Percentiles rank a stretch among this genome's conserved stretches.
These are phyloP conservation scores for Azolla pinnata DNA, from an alignment of 75 land plant species.

Conservation along the genomic window DNA sequence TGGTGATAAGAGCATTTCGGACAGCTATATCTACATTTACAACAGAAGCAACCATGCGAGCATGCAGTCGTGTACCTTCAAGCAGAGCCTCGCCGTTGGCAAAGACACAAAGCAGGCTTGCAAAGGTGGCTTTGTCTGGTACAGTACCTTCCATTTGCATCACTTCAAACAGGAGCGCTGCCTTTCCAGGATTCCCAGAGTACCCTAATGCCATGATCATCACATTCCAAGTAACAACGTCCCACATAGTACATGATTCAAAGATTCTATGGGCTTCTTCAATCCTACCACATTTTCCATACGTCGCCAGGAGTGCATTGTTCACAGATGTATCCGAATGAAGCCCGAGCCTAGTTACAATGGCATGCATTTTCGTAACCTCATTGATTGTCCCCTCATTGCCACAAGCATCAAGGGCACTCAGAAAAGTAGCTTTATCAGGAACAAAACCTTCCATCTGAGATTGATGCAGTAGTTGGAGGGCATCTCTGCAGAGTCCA, in stretches of 20 bases:
- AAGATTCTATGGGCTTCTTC: not conserved
- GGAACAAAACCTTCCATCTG: not conserved
- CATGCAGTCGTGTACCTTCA: slow-evolving; percentile 38
- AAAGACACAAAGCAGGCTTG: slow-evolving; percentile 31
- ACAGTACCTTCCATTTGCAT: slow-evolving; percentile 25
- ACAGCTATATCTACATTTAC: slow-evolving; percentile 23
- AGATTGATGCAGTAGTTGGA: not conserved
- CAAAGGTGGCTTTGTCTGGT: slow-evolving; percentile 43
- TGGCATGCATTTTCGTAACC: not conserved
- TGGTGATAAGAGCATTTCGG: slow-evolving; percentile 51
- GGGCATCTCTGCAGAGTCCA: not conserved
- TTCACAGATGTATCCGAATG: not conserved
- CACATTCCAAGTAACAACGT: slow-evolving; percentile 52
- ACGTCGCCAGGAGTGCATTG: slow-evolving; percentile 10
- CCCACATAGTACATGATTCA: not conserved
- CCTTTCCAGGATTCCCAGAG: slow-evolving; percentile 24
- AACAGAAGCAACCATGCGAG: slow-evolving; percentile 24
- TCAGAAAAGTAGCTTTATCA: slow-evolving; percentile 2
- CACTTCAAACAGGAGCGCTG: slow-evolving; percentile 22
- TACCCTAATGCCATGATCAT: slow-evolving; percentile 13
- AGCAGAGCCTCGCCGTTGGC: slow-evolving; percentile 24
- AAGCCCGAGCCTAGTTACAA: not conserved
- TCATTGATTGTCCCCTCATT: not conserved
- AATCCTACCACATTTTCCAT: not conserved
- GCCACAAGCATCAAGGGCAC: not conserved